Percentiles rank a stretch among this genome's conserved stretches.
These are phyloP conservation scores for Dothideomycetes sp. DNA, from an alignment of 2,329 filamentous ascomycete genomes.

Conservation along the genomic window DNA sequence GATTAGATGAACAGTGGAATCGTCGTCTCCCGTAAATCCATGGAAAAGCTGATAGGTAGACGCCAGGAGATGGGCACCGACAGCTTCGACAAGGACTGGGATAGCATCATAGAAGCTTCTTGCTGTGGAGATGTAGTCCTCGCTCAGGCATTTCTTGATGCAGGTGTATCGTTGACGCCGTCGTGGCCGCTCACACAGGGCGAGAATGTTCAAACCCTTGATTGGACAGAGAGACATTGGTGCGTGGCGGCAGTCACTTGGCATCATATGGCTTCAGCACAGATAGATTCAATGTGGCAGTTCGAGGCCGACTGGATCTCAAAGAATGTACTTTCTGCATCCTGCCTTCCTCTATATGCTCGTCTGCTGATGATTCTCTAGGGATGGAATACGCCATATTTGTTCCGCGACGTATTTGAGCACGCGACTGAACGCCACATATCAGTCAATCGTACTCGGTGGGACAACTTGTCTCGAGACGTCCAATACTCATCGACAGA, in stretches of 20 bases:
- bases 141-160: slow-evolving; percentile 14
- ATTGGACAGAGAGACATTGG: slow-evolving; percentile 10
- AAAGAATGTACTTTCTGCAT: slow-evolving; percentile 10
- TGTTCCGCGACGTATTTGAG: slow-evolving; percentile 23
- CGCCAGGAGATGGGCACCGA: slow-evolving; percentile 12
- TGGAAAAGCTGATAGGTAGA: slow-evolving; percentile 17
- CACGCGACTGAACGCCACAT: slow-evolving; percentile 19
- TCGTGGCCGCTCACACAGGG: slow-evolving; percentile 18
- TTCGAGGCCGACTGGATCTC: slow-evolving; percentile 18
- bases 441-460: slow-evolving; percentile 15
- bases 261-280: slow-evolving; percentile 13
- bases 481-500: slow-evolving; percentile 9
- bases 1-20: slow-evolving; percentile 21
- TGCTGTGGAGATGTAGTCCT: slow-evolving; percentile 19
- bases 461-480: slow-evolving; percentile 21
- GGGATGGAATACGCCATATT: slow-evolving; percentile 22
- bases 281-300: slow-evolving; percentile 14
- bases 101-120: slow-evolving; percentile 13
- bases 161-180: slow-evolving; percentile 11
- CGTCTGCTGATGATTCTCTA: background rate
- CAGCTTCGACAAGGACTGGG: slow-evolving; percentile 25
- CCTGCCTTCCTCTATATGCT: background rate
- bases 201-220: slow-evolving; percentile 12
- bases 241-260: slow-evolving; percentile 17
- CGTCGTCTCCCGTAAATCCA: slow-evolving; percentile 29